Percentiles rank a stretch among this genome's conserved stretches.
These are phyloP conservation scores for Rhodotorula graminis DNA, from an alignment of 768 basidiomycete species.

Conservation along the genomic window DNA sequence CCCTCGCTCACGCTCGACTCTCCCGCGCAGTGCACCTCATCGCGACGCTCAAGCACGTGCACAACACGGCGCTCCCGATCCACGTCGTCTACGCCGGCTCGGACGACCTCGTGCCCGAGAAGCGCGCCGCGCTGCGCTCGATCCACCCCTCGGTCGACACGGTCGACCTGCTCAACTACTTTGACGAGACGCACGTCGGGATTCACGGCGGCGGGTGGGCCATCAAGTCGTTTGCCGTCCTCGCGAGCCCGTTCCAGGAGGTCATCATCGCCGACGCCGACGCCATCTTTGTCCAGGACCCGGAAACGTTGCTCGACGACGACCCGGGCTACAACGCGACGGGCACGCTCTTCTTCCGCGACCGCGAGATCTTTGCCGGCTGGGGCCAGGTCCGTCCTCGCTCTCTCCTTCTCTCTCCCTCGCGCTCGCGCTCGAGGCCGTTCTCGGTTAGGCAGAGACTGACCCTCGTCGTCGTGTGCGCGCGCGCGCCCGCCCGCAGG, in stretches of 20 bases:
- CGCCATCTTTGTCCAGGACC: conserved; percentile 36
- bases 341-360: conserved; percentile 34
- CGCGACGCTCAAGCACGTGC: conserved; percentile 38
- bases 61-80: conserved; percentile 34
- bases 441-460: too few species aligned
- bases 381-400: conserved; percentile 23
- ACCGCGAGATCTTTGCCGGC: conserved; percentile 35
- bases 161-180: conserved; percentile 31
- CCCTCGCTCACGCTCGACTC: not conserved
- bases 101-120: conserved; percentile 29
- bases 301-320: conserved; percentile 20
- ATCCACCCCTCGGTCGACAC: conserved; percentile 31
- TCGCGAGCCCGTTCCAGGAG: conserved; percentile 32
- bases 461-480: too few species aligned
- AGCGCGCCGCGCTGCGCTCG: conserved; percentile 27
- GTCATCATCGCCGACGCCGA: conserved; percentile 36
- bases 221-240: conserved; percentile 36
- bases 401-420: too few species aligned
- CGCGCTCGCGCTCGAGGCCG: too few species aligned
- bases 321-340: conserved; percentile 34
- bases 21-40: conserved; percentile 22
- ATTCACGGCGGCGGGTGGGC: conserved; percentile 39
- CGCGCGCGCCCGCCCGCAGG: conserved; percentile 1
- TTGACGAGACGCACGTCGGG: conserved; percentile 34
- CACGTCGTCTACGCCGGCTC: conserved; percentile 35